phyloP scores from a whole-genome alignment of 2,329 filamentous ascomycete genomes.

The Aspergillus tamarii region DNA sequence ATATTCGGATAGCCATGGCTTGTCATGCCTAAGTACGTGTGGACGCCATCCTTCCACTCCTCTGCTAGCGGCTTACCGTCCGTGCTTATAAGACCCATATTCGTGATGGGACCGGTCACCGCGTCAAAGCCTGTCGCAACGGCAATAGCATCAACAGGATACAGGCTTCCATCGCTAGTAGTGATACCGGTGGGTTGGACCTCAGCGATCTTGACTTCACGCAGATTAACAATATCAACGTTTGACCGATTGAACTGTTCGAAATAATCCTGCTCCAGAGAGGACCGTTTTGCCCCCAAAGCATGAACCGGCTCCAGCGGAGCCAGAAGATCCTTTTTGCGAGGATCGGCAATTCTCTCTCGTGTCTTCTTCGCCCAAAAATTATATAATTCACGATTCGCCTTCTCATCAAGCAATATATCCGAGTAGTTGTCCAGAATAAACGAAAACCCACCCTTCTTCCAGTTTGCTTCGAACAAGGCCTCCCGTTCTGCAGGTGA shows the following conservation, averaged over 20 bases:
- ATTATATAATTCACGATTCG: slow-evolving; percentile 57
- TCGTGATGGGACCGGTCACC: slow-evolving; percentile 41
- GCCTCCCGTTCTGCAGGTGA: slow-evolving; percentile 51
- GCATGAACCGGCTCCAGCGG: slow-evolving; percentile 57
- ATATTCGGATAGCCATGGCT: slow-evolving; percentile 53
- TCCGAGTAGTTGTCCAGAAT: slow-evolving; percentile 59
- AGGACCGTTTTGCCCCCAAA: slow-evolving; percentile 58
- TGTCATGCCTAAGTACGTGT: slow-evolving; percentile 47
- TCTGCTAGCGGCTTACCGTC: slow-evolving; percentile 35
- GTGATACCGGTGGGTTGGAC: slow-evolving; percentile 47
- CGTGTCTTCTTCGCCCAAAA: slow-evolving; percentile 61
- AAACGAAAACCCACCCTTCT: slow-evolving; percentile 57
- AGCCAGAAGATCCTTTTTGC: slow-evolving; percentile 56
- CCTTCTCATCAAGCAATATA: slow-evolving; percentile 47
- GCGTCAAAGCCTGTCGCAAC: slow-evolving; percentile 48
- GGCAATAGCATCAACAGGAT: slow-evolving; percentile 44
- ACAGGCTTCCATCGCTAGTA: slow-evolving; percentile 38
- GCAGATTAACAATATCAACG: slow-evolving; percentile 52
- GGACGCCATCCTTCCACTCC: slow-evolving; percentile 39
- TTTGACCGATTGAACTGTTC: slow-evolving; percentile 53
- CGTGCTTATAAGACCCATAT: slow-evolving; percentile 37
- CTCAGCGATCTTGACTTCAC: slow-evolving; percentile 44
- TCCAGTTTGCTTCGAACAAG: slow-evolving; percentile 55
- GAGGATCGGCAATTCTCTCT: slow-evolving; percentile 54
- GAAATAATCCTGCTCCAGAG: slow-evolving; percentile 55